These are phyloP conservation scores for Globisporangium heterothallicum DNA, from an alignment of 352 stramenopile species.

Conservation along the genomic window DNA sequence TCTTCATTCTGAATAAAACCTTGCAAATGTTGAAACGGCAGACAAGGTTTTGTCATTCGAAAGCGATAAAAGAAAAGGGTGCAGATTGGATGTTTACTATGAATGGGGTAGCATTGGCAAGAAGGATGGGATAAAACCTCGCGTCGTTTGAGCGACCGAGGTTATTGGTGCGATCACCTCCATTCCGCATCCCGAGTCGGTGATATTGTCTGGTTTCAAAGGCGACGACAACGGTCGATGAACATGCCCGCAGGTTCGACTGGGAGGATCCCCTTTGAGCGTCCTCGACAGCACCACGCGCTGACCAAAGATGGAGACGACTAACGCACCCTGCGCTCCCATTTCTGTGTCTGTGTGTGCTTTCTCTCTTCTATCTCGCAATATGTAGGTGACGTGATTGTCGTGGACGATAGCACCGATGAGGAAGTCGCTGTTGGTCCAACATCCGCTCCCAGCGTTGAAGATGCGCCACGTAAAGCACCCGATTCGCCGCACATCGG, in stretches of 20 bases:
- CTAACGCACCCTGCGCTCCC: neutral
- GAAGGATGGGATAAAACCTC: no score
- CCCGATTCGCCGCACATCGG: no score
- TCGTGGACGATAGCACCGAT: slow-evolving; percentile 47
- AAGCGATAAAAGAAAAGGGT: no score
- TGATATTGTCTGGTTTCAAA: neutral
- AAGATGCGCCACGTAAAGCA: no score
- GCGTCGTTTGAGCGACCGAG: neutral
- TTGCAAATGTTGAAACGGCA: no score
- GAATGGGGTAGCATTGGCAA: no score
- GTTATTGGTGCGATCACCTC: neutral
- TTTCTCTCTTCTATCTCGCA: neutral
- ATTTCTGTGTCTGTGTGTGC: neutral
- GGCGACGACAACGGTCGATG: neutral
- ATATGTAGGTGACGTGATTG: slow-evolving; percentile 30
- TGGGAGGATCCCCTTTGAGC: no score
- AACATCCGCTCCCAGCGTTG: slow-evolving; percentile 1
- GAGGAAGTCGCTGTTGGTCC: slow-evolving; percentile 15
- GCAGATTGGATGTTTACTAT: no score
- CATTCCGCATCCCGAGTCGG: neutral
- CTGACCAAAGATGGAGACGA: no score
- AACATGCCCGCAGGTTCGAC: neutral
- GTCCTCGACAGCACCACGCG: no score
- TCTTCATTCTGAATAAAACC: no score
- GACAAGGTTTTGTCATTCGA: no score